Evolutionary conservation across 495 filamentous ascomycete species (phyloP), one percentile per base, ranked within the genome.

Genomic region (Penicillium lividum): DNA sequence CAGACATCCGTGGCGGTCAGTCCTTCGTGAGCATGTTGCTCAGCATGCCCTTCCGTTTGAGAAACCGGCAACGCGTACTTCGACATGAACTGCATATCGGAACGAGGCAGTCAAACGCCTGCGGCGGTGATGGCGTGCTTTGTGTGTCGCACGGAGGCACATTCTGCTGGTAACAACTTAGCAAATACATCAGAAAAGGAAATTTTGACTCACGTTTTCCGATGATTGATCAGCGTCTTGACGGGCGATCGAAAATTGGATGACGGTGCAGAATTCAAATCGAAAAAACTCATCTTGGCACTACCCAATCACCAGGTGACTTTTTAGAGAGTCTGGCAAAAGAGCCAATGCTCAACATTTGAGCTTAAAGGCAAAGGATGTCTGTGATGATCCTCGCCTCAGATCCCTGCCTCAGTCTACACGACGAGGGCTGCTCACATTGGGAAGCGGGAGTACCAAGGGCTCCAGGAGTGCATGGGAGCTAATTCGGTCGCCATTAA

Each of bases 381-480:
- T 8, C 7, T 45, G 16, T 45, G 5, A 27, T 27, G 16, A 45
- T 45, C 43, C n/a, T n/a, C n/a, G n/a, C n/a, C n/a, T n/a, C n/a
- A n/a, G n/a, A n/a, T n/a, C n/a, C 22, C 16, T 7, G 43, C 43
- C 43, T 45, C 16, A 45, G 22, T 27, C 43, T 45, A 45, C 6
- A 45, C 9, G 43, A 45, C 10, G 16, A 45, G 43, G 43, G 43
- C 43, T 45, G 6, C 22, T 25, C 16, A 45, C 25, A 45, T 45
- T 11, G 16, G 43, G 43, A 18, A 44, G 42, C 42, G 42, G 18
- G n/a, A 42, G 10, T 5, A 44, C 5, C 3, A 44, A 44, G 42
- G 42, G 42, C 42, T 44, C 42, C 42, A 44, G 42, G 42, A 44
- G 42, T 36, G 34, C 42, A 22, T 18, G 42, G 42, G 42, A 44